Evolutionary conservation across 257 asterid species (phyloP), one percentile per base, ranked within the genome.

Genomic region (Nicotiana sylvestris): DNA sequence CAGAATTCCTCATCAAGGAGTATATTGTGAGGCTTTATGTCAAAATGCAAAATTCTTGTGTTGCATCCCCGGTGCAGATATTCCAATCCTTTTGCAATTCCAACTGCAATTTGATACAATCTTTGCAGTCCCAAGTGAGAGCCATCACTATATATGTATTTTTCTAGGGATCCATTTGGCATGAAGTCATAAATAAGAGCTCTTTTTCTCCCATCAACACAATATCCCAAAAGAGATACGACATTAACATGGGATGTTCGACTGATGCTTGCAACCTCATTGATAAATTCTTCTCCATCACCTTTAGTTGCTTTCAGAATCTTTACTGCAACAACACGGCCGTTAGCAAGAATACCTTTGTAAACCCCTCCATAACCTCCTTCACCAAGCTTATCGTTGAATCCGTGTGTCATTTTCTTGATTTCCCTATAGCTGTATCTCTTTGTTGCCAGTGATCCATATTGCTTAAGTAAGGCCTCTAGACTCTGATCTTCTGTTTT

Each of bases 151-250:
- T 60, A 18, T 9, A 82, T 80, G 62, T 37, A 80, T 72, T 85
- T 85, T 15, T 85, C 88, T 12, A 85, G 81, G 2, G 90, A 87
- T 58, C 88, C 90, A 57, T 87, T 87, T 2, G 85, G 77, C 90
- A 87, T 83, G 84, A 83, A 84, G 30, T 87, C 89, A 35, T 86
- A 84, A n/a, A 86, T 27, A 2, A 86, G 82, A 70, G 87, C 89
- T 77, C 82, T 68, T 86, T 84, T 78, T 6, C 53, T 4, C 32
- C 83, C 78, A 4, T 87, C 87, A n/a, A 82, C 30, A 46, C 88
- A 87, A 6, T 78, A 84, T 65, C 89, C 89, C 11, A 84, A 13
- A 29, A 87, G 86, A 13, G 49, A 76, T 18, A 87, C 83, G 25
- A 84, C n/a, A 68, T 87, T 87, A 15, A 87, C 81, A 18, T 87